Base-by-base conservation (phyloP, 495 filamentous ascomycete genomes). In the Tuber borchii region DNA sequence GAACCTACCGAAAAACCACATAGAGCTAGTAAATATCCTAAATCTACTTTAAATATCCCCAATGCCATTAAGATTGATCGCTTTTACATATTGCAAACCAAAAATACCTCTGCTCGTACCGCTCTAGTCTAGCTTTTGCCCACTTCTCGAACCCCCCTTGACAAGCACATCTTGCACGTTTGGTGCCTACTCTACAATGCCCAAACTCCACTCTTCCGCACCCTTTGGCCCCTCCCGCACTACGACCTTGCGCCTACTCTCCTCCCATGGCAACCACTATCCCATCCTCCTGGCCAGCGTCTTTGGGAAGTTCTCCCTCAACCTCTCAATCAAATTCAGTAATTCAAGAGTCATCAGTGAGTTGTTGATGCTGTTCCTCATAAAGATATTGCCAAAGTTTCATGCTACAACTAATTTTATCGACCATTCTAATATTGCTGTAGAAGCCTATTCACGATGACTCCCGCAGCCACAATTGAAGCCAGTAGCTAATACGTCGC, bases 121-220 rank as follows among this genome's bases (percentile, higher is more conserved):
- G 48, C 39, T 69, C 79, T 76, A 82, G 90, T 84, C 91, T 87
- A 68, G 86, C 86, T 87, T 92, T 92, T 6, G 96, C 92, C 94
- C 94, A 97, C 73, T 89, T 89, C 86, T 93, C 93, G 80, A 97
- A 81, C 16, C 91, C 91, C n/a, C 0, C 92, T 86, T 83, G n/a
- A 92, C 93, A 80, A 97, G 90, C 75, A 97, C 95, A 83, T 93
- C 93, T 83, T 97, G 95, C 74, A 97, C 92, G 83, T 94, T 97
- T 1, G 92, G 89, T 69, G 94, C 91, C 75, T 97, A 82, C 85
- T 95, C 92, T 12, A 92, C 92, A 3, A 97, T 93, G 85, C 91
- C 91, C 81, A 93, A 87, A 68, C 85, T 90, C 95, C 94, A 97
- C 73, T 82, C 86, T 39, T 69, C 46, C 56, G 83, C 79, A 0